Evolutionary conservation across 2,329 filamentous ascomycete species (phyloP).

Genomic region (Phaeosphaeriaceae sp.): DNA sequence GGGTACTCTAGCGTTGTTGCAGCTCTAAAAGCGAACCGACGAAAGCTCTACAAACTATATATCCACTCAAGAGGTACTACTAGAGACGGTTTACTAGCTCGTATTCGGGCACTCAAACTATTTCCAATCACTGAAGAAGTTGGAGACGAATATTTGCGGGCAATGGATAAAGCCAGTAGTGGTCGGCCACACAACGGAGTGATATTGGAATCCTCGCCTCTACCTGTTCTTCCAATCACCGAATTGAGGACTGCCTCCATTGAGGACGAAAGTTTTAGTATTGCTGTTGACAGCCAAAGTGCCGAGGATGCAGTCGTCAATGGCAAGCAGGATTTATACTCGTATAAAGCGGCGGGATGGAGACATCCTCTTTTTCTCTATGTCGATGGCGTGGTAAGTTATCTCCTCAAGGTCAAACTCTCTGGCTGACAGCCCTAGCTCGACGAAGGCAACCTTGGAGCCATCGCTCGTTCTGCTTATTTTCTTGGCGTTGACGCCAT

Average conservation of each 20-base stretch:
- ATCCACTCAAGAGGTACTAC: constrained; percentile 52
- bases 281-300: constrained; percentile 68
- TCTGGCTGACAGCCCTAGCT: constrained; percentile 52
- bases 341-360: constrained; percentile 50
- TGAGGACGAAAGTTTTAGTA: constrained; percentile 35
- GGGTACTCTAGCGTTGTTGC: constrained; percentile 81
- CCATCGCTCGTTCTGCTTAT: constrained; percentile 84
- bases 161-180: constrained; percentile 83
- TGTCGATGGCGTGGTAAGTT: constrained; percentile 68
- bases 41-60: constrained; percentile 85
- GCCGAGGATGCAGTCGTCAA: constrained; percentile 77
- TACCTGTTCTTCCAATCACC: constrained; percentile 73
- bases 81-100: constrained; percentile 26
- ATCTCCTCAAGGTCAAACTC: neutral
- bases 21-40: constrained; percentile 71
- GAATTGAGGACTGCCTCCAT: constrained; percentile 61
- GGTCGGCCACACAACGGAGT: constrained; percentile 89
- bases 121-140: constrained; percentile 56
- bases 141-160: constrained; percentile 65
- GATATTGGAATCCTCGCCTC: constrained; percentile 82
- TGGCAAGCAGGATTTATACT: constrained; percentile 64
- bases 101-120: constrained; percentile 23
- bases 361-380: constrained; percentile 75
- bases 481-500: constrained; percentile 91
- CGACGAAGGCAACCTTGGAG: constrained; percentile 89